phyloP scores from a whole-genome alignment of 306 rosid genomes.

The Cicer cuneatum region DNA sequence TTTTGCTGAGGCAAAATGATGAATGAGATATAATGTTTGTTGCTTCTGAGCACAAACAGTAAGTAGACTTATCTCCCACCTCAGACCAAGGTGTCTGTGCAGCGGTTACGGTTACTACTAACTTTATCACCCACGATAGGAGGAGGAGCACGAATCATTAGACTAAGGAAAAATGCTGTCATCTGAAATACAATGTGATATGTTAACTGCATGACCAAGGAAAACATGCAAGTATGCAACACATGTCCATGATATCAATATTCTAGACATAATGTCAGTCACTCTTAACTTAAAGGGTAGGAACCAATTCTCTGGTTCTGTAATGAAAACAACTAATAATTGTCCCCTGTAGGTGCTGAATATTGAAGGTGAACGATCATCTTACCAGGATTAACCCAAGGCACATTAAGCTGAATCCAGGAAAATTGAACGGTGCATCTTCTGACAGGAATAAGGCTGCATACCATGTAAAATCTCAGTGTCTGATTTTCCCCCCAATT shows the following conservation, averaged over 20 bases:
- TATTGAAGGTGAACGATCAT: constrained; percentile 4
- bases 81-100: constrained; percentile 54
- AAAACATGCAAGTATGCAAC: not conserved
- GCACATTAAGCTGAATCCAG: constrained; percentile 89
- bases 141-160: constrained; percentile 57
- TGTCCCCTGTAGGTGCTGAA: not conserved
- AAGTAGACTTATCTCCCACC: not conserved
- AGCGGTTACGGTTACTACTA: constrained; percentile 20
- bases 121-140: constrained; percentile 46
- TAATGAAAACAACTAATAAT: not conserved
- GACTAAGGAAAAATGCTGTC: constrained; percentile 69
- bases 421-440: constrained; percentile 79
- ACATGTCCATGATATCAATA: not conserved
- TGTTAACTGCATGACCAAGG: constrained; percentile 26
- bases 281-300: not conserved
- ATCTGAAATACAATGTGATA: constrained; percentile 59
- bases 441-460: constrained; percentile 85
- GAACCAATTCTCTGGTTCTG: constrained; percentile 2
- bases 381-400: constrained; percentile 67
- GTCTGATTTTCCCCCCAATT: not conserved
- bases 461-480: constrained; percentile 33
- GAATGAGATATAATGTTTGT: not conserved
- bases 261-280: not conserved
- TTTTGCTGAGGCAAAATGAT: constrained; percentile 38
- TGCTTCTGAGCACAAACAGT: constrained; percentile 4